Base-by-base conservation (phyloP, 257 asterid species). In the Haberlea rhodopensis region DNA sequence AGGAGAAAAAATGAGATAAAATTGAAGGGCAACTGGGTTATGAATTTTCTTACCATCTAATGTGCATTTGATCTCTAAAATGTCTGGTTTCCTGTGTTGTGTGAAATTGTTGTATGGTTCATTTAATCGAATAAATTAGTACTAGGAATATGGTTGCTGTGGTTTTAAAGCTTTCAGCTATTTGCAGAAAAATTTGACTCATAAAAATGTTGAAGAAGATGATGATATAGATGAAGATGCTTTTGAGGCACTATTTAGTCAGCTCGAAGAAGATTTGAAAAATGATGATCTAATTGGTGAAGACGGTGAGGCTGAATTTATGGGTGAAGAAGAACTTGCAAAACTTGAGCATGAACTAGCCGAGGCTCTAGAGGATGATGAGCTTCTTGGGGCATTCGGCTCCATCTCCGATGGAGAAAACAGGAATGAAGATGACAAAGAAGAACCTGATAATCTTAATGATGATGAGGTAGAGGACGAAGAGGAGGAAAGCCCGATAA, bases 251-350 rank as follows among this genome's bases (percentile, higher is more conserved):
- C 95, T 90, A 58, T 94, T 94, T 53, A 82, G 65, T 51, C 88
- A 78, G 79, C 89, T 94, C 43, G 99, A 87, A 69, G 95, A 94
- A 71, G 99, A 94, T 77, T 75, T 94, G 76, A 81, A 87, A 71
- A 90, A 86, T 29, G 99, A 94, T 62, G 94, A 68, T 1, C 29
- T 77, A 6, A 58, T 75, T 70, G 60, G 80, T 27, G 68, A 80
- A 45, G 86, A 69, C 27, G 90, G 48, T 63, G 81, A 56, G 8
- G 90, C 81, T 59, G 88, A 81, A 59, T 92, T 87, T 66, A 77
- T 87, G 72, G 80, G 73, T 55, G 95, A 90, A 80, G 97, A 87
- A 65, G 96, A 90, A 46, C 80, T 94, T 29, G 87, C 77, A 0
- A 83, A 83, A 71, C 95, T 90, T 56, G 97, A 90, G 72, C 80